Conservation (phyloP, 2,329 filamentous ascomycete species). For the Fusarium scirpi region DNA sequence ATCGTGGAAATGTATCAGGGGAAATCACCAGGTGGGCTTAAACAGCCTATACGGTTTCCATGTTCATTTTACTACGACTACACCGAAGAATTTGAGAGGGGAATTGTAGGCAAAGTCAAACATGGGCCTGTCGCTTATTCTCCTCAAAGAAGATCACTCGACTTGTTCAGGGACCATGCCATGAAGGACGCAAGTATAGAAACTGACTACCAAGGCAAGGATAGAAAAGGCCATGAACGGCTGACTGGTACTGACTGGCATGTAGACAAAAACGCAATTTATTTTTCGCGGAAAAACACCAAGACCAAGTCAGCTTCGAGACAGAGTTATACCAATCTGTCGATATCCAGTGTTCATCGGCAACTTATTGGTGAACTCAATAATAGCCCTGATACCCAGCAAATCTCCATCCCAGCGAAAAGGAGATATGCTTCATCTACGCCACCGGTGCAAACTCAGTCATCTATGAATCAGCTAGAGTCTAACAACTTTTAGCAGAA, state of each 20-base stretch:
- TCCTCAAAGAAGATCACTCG: constrained; percentile 42
- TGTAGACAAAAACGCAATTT: not conserved
- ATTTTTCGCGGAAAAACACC: not conserved
- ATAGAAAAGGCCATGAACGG: not conserved
- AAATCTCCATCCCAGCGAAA: not conserved
- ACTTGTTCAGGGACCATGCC: constrained; percentile 44
- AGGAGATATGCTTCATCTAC: constrained; percentile 14
- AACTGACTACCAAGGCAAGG: not conserved
- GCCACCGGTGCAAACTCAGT: constrained; percentile 3
- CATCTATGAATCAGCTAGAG: not conserved
- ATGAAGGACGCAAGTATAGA: not conserved
- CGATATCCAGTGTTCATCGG: not conserved
- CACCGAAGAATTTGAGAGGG: constrained; percentile 62
- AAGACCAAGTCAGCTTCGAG: not conserved
- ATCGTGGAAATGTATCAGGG: constrained; percentile 62
- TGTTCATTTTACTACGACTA: constrained; percentile 66
- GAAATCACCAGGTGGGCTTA: constrained; percentile 43
- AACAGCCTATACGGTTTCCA: constrained; percentile 46
- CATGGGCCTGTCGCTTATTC: constrained; percentile 49
- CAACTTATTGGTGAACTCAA: not conserved
- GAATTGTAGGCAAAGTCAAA: constrained; percentile 30
- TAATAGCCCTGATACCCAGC: not conserved
- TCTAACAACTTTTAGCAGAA: constrained; percentile 16
- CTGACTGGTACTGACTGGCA: not conserved
- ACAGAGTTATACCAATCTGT: not conserved